A percentile compares a stretch with the other conserved stretches of the same genome.
phyloP scores from a whole-genome alignment of 306 rosid genomes.

The Vigna radiata region DNA sequence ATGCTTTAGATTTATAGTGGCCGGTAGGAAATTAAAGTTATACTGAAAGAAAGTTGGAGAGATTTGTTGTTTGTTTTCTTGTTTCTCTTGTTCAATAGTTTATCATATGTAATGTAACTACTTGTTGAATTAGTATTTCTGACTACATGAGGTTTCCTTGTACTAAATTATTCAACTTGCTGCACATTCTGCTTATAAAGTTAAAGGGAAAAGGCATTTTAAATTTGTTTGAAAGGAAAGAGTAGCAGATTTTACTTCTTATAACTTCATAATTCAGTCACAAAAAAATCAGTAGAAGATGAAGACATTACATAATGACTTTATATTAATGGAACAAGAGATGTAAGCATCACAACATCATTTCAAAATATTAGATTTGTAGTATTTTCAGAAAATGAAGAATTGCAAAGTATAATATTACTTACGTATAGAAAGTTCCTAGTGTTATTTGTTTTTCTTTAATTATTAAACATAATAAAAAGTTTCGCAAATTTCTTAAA shows the following conservation, averaged over 20 bases:
- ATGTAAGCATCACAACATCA: too few relatives aligned
- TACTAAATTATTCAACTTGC: background rate
- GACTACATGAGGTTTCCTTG: background rate
- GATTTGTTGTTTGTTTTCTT: background rate
- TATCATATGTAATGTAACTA: constrained; percentile 21
- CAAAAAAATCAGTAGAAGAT: background rate
- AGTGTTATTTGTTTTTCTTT: too few relatives aligned
- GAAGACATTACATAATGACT: too few relatives aligned
- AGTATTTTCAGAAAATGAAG: too few relatives aligned
- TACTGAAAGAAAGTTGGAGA: constrained; percentile 38
- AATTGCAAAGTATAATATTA: too few relatives aligned
- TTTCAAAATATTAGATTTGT: too few relatives aligned
- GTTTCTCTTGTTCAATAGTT: constrained; percentile 10
- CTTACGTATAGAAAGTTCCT: too few relatives aligned
- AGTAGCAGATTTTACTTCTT: background rate
- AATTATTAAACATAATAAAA: too few relatives aligned
- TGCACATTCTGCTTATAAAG: background rate
- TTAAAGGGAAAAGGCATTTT: background rate
- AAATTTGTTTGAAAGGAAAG: background rate
- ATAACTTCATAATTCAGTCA: background rate
- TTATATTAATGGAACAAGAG: too few relatives aligned
- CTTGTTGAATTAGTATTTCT: constrained; percentile 5
- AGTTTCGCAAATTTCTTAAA: too few relatives aligned
- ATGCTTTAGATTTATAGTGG: constrained; percentile 30
- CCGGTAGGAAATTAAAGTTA: constrained; percentile 30